Conservation (phyloP, 2,329 filamentous ascomycete species). For the Shiraia bambusicola region DNA sequence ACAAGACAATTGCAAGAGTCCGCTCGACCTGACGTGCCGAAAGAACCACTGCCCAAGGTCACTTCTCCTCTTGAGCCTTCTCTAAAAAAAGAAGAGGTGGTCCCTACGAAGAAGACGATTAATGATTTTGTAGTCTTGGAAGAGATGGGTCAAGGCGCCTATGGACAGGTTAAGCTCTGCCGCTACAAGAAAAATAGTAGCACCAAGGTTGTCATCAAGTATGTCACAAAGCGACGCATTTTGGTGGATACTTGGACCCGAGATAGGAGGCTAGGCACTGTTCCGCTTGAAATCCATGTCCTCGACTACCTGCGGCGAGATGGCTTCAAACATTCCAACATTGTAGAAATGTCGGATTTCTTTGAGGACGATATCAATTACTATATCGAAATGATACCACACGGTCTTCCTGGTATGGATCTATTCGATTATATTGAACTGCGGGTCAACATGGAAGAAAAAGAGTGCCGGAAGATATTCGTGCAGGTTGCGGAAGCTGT, state of each 20-base stretch:
- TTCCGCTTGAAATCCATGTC: conserved; percentile 95
- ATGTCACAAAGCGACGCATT: conserved; percentile 94
- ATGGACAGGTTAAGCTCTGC: conserved; percentile 94
- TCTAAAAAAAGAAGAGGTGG: conserved; percentile 22
- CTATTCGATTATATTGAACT: conserved; percentile 98
- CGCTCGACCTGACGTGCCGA: conserved; percentile 49
- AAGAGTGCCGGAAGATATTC: conserved; percentile 92
- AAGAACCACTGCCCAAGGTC: conserved; percentile 36
- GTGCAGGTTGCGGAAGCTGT: conserved; percentile 87
- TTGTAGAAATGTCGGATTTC: conserved; percentile 69
- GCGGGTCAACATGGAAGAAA: conserved; percentile 92
- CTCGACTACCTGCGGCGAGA: conserved; percentile 85
- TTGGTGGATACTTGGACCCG: conserved; percentile 98
- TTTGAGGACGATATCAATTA: conserved; percentile 86
- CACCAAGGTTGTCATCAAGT: conserved; percentile 92
- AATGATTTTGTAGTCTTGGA: conserved; percentile 89
- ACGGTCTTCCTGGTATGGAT: conserved; percentile 95
- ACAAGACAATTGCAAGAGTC: conserved; percentile 55
- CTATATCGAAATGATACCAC: conserved; percentile 97
- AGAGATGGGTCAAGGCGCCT: conserved; percentile 97
- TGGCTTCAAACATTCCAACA: conserved; percentile 63
- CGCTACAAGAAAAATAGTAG: conserved; percentile 74
- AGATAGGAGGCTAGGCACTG: conserved; percentile 87
- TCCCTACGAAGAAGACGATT: conserved; percentile 72
- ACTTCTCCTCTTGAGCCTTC: conserved; percentile 13